A percentile compares a stretch with the other conserved stretches of the same genome.
Conservation (phyloP, 768 basidiomycete genomes). For the Phallus indusiatus region DNA sequence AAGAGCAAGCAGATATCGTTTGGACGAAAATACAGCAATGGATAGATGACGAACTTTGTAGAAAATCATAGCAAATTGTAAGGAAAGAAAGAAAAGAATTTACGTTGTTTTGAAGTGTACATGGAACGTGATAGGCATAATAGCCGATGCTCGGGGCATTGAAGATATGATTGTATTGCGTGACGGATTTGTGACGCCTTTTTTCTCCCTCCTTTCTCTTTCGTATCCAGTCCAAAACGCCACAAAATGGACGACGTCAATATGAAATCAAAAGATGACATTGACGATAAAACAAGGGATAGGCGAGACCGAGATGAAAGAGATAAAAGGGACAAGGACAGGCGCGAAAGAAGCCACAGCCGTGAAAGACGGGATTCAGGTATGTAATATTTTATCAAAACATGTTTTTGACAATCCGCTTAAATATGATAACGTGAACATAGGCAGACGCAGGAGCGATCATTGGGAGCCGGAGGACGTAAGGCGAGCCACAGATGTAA, state of each 20-base stretch:
- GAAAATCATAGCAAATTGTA: background rate
- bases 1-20: slow-evolving; percentile 43
- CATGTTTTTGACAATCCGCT: slow-evolving; percentile 7
- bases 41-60: slow-evolving; percentile 16
- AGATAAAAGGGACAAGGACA: slow-evolving; percentile 21
- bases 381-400: slow-evolving; percentile 19
- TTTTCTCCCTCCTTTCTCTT: background rate
- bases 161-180: background rate
- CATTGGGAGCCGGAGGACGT: slow-evolving; percentile 77
- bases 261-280: slow-evolving; percentile 11
- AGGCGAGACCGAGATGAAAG: slow-evolving; percentile 8
- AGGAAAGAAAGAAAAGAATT: background rate
- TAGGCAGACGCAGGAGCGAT: slow-evolving; percentile 44
- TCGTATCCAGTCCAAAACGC: background rate
- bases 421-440: slow-evolving; percentile 27
- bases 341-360: slow-evolving; percentile 24
- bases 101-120: background rate
- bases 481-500: slow-evolving; percentile 62
- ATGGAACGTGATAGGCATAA: too few species aligned
- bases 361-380: slow-evolving; percentile 49
- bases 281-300: slow-evolving; percentile 16
- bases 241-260: slow-evolving; percentile 4
- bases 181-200: background rate
- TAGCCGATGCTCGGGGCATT: too few species aligned
- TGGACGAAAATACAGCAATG: slow-evolving; percentile 57